Conservation (phyloP, 129 eudicot species). For the Deinandra increscens region DNA sequence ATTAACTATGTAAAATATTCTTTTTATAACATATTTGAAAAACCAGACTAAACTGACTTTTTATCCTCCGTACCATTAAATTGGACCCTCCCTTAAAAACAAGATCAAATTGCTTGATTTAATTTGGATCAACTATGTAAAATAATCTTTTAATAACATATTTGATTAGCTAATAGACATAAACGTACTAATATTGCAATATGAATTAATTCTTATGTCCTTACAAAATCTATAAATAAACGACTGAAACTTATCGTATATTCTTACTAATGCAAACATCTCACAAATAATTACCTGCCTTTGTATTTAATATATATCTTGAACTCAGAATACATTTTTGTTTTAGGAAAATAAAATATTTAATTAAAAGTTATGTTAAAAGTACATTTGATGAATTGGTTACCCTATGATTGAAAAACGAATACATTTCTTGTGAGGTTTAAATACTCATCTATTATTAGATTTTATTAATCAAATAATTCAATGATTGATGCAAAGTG, state of each 20-base stretch:
- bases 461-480: constrained; percentile 12
- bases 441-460: not conserved
- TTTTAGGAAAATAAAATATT: not conserved
- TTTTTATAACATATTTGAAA: too few relatives aligned
- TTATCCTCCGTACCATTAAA: too few relatives aligned
- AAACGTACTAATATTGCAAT: too few relatives aligned
- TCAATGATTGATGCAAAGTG: constrained; percentile 43
- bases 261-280: too few relatives aligned
- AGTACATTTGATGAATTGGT: constrained; percentile 6
- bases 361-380: not conserved
- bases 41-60: too few relatives aligned
- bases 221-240: not conserved
- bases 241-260: not conserved
- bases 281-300: too few relatives aligned
- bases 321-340: not conserved
- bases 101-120: not conserved
- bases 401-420: not conserved
- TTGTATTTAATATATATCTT: too few relatives aligned
- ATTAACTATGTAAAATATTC: too few relatives aligned
- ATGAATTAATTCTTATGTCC: not conserved
- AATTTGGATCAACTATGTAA: not conserved
- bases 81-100: too few relatives aligned
- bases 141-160: not conserved
- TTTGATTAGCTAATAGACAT: not conserved
- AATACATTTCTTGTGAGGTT: constrained; percentile 31